Evolutionary conservation across 768 basidiomycete genomes (phyloP), one percentile per base, ranked within the genome.

Genomic region (Inosperma sp.): DNA sequence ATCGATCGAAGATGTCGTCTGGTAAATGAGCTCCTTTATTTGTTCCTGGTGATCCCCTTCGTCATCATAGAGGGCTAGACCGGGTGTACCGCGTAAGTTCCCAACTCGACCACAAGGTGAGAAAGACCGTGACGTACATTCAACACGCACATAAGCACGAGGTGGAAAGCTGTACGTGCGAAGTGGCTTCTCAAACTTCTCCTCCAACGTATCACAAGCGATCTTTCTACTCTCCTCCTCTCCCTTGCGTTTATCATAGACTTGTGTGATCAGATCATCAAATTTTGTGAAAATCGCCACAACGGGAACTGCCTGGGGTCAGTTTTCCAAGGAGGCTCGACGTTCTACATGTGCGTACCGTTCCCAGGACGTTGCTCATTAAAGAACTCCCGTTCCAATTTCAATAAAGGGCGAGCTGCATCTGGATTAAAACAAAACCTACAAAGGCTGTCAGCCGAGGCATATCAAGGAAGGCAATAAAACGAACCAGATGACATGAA

Each of bases 341-440:
- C 19, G 51, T 16, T 22, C 5, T 21, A 53, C 13, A 25, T 37
- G 26, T 29, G 42, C 56, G 48, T 47, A 67, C 67, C 65, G 47
- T 64, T 62, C 41, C 53, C 48, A 10, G 56, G 36, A n/a, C 52
- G 54, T 23, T 59, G 37, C 21, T 64, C 54, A 14, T 64, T 53
- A 53, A 73, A 72, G 27, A 68, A 68, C 10, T 56, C 55, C 27
- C 54, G 41, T 35, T 73, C 72, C 2, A 56, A 56, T 34, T 55
- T 54, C 5, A 63, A 42, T 13, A 70, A 49, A 12, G 65, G 57
- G 16, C 72, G 51, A 16, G 48, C 43, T 36, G 39, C 56, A 50
- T 67, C 54, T 42, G 65, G 62, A 2, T 58, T 56, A 44, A 74
- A 62, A 48, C 73, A 75, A 45, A 66, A 74, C 73, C 73, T 75